A percentile compares a stretch with the other conserved stretches of the same genome.
Conservation (phyloP, 305 asterid genomes). For the Salvia sclarea region DNA sequence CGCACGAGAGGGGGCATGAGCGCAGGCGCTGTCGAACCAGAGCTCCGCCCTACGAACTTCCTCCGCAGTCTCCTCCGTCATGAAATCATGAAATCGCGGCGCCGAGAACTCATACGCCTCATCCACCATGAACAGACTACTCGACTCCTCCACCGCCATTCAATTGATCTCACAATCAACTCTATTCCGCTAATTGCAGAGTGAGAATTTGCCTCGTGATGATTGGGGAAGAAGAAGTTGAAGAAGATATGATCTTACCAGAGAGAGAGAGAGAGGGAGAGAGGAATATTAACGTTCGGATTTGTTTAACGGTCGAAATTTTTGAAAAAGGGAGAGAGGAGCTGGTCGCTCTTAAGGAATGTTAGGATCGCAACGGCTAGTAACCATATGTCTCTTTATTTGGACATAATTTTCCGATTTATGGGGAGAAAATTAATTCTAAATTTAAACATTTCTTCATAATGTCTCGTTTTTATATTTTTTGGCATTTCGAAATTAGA, state of each 20-base stretch:
- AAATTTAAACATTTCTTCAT: neutral
- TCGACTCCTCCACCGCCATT: constrained; percentile 50
- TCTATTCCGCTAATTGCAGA: neutral
- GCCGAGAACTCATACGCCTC: constrained; percentile 77
- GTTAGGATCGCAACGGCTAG: constrained; percentile 63
- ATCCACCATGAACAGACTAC: constrained; percentile 47
- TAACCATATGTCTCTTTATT: neutral
- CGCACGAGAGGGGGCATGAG: constrained; percentile 93
- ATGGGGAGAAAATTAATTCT: neutral
- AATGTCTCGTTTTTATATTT: neutral
- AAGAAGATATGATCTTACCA: constrained; percentile 30
- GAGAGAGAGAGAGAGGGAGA: constrained; percentile 13
- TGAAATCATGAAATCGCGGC: constrained; percentile 66
- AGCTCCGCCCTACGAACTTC: constrained; percentile 68
- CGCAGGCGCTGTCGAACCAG: constrained; percentile 61
- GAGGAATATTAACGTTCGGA: constrained; percentile 50
- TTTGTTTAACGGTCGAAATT: constrained; percentile 67
- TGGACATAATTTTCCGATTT: constrained; percentile 34
- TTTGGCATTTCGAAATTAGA: no score
- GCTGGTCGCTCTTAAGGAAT: constrained; percentile 40
- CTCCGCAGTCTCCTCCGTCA: constrained; percentile 55
- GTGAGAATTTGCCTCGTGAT: no score
- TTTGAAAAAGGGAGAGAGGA: constrained; percentile 42
- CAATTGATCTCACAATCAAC: neutral
- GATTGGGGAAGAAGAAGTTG: neutral